Base-by-base conservation (phyloP, 2,329 filamentous ascomycete genomes). In the Oidium heveae region DNA sequence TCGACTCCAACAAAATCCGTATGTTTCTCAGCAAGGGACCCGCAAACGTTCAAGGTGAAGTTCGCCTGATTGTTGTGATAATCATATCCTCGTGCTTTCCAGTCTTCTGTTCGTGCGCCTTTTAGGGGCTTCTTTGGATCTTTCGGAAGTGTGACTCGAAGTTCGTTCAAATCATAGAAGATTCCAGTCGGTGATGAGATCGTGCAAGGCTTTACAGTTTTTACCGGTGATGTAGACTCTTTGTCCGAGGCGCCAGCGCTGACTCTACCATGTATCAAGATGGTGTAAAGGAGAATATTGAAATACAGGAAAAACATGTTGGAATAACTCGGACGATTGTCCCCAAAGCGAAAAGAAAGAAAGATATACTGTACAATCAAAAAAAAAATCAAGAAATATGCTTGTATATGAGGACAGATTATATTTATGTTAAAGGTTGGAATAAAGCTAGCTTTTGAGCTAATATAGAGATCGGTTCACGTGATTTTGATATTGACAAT, bases 21-120 rank as follows among this genome's bases (percentile, higher is more conserved):
- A 20, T 83, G 70, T 16, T 75, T 70, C 60, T 83, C 77, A 16
- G 87, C 74, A n/a, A 88, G 82, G 1, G 83, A 72, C 37, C 74
- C 79, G 69, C 85, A 91, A 61, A 91, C 80, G 68, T 91, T 91
- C 62, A 89, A 65, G 1, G 84, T 89, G 63, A 91, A 91, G 69
- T 89, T 89, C 59, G 78, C 77, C 58, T 76, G 78, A 61, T 54
- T 54, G 16, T 58, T 49, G 51, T 61, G 56, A 43, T 87, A 85
- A 67, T 89, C 85, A 65, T 79, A 83, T 36, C 85, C 85, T 56
- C 75, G 75, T 8, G 82, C 78, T 58, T 77, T 73, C 70, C 74
- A 76, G 63, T 72, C 80, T 57, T 76, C 71, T 55, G 72, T 72
- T 43, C 79, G 75, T 13, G 70, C 72, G 22, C 74, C 72, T 60